Base-by-base conservation (phyloP, 2,329 filamentous ascomycete genomes). In the Hysterium pulicare region DNA sequence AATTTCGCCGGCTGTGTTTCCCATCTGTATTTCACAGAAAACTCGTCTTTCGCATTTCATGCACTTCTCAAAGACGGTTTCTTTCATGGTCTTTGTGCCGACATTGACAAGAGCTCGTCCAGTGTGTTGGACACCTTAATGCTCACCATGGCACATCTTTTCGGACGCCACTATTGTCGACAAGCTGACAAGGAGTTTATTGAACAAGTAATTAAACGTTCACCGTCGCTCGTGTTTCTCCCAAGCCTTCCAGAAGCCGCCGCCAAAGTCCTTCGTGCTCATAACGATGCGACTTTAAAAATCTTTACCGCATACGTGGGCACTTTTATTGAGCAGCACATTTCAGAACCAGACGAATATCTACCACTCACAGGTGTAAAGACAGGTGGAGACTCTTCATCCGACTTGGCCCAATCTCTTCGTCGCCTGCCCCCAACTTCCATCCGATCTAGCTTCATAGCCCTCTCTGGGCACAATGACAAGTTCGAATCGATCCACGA, bases 1-100 rank as follows among this genome's bases (percentile, higher is more conserved):
- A 87, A 90, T 58, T 88, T 90, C 57, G 79, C 86, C 0, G 81
- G 82, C 0, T 72, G 81, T 3, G 77, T 90, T 1, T 79, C 81
- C 0, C 85, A 90, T 63, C 68, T 91, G 1, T 90, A 90, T 67
- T 89, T 83, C 54, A 86, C 83, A 0, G 85, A 90, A 53, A 87
- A 86, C 53, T 80, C 83, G 0, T 81, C 79, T 4, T 90, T 90
- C 57, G 84, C 85, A 0, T 87, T 90, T 64, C 86, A 90, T 58
- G 80, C 84, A 1, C 70, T 91, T 8, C 68, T 91, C 1, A 83
- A 81, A 45, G 78, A 76, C 2, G 85, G 86, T 0, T 90, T 86
- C 56, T 85, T 90, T 59, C 75, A 82, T 48, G 63, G 71, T 17
- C 64, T 90, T 0, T 87, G 84, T 57, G 71, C 71, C 2, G 69